Base-by-base conservation (phyloP, 2,329 filamentous ascomycete species). In the Cladorrhinum sp. region DNA sequence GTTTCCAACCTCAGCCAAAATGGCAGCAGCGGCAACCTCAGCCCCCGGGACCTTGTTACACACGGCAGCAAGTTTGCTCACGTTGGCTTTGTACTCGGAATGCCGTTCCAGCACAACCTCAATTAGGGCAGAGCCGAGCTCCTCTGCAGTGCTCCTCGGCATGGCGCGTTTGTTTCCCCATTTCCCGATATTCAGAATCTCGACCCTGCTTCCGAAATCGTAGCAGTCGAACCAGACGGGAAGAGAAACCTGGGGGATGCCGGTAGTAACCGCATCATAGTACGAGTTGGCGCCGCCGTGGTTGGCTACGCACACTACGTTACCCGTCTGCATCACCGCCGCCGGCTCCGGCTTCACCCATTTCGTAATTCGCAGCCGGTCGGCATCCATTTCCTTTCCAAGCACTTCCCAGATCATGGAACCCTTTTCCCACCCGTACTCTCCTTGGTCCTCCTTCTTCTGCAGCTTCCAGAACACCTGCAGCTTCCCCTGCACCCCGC, bases 271-370 rank as follows among this genome's bases (percentile, higher is more conserved):
- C 0, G 74, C 73, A 58, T 78, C 75, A 32, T 73, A 68, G 64
- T 72, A 77, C 0, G 77, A 79, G 58, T 78, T 81, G 0, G 78
- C 76, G 2, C 79, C 79, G 7, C 79, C 79, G 59, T 81, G 79
- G 55, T 79, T 75, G 2, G 81, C 70, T 9, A 76, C 73, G 24
- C 75, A 76, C 1, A 72, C 68, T 4, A 81, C 66, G 16, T 72
- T 65, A 0, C 75, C 75, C 2, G 71, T 73, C 25, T 72, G 65
- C 5, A 81, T 65, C 3, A 78, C 59, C 0, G 74, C 67, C 1
- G 66, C 64, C 0, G 78, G 77, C 36, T 79, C 73, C 0, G 74
- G 70, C 3, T 68, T 65, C 1, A 81, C 48, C 78, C 79, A 81
- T 3, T 74, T 64, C 2, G 72, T 67, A 3, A 80, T 72, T 1